phyloP scores from a whole-genome alignment of 2,329 filamentous ascomycete genomes.

The Sphaerostilbella broomeana region DNA sequence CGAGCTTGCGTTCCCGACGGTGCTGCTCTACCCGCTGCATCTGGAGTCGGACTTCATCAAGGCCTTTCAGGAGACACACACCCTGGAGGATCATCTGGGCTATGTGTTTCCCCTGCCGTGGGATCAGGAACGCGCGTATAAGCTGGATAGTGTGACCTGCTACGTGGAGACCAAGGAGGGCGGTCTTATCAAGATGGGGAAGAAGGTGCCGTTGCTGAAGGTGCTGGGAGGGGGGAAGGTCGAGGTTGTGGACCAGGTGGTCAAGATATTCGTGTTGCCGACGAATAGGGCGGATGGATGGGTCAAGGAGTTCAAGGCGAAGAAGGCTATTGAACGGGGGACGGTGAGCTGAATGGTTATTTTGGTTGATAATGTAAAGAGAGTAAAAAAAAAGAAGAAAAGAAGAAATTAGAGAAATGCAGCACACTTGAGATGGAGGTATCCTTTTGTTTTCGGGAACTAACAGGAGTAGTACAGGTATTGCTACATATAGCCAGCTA shows the following conservation, averaged over 20 bases:
- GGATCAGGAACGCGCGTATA: constrained; percentile 67
- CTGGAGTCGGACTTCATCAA: constrained; percentile 88
- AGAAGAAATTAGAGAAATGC: neutral
- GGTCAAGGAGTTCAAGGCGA: constrained; percentile 77
- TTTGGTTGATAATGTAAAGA: neutral
- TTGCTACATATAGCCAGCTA: neutral
- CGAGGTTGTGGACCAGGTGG: constrained; percentile 79
- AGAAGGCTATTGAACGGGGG: constrained; percentile 49
- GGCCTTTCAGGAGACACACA: constrained; percentile 70
- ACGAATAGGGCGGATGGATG: constrained; percentile 62
- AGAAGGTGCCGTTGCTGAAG: constrained; percentile 71
- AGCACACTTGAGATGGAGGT: neutral
- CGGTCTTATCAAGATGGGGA: constrained; percentile 82
- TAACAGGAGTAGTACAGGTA: neutral
- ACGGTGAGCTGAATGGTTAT: constrained; percentile 13
- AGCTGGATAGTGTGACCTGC: constrained; percentile 62
- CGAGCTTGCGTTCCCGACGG: constrained; percentile 65
- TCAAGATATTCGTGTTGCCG: constrained; percentile 78
- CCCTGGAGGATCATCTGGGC: constrained; percentile 66
- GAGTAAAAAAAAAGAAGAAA: neutral
- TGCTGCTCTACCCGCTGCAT: constrained; percentile 79
- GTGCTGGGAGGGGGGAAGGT: constrained; percentile 69
- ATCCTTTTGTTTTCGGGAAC: too few species aligned
- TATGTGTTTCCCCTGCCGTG: constrained; percentile 88
- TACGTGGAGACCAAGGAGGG: constrained; percentile 79